Evolutionary conservation across 352 stramenopile genomes (phyloP).

Genomic region (Saprolegnia diclina): DNA sequence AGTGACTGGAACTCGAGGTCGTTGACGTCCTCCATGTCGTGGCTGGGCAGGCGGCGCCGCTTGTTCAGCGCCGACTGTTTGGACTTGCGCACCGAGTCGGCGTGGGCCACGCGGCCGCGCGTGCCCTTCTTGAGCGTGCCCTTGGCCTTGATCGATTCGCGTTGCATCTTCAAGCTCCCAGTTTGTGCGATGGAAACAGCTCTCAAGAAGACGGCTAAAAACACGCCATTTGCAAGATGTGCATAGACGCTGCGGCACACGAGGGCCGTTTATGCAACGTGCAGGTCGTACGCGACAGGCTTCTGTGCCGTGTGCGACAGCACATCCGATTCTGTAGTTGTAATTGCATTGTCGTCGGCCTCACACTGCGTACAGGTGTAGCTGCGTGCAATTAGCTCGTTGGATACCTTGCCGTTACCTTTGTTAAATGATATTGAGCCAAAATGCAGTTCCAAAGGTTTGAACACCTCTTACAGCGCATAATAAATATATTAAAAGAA

Average conservation of each 20-base stretch:
- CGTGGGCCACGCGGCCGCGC: slow-evolving; percentile 13
- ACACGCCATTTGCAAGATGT: neutral
- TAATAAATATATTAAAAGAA: neutral
- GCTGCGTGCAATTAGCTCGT: no score
- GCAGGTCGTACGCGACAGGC: no score
- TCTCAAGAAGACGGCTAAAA: neutral
- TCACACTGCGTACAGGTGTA: no score
- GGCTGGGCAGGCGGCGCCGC: slow-evolving; percentile 17
- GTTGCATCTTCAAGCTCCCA: slow-evolving; percentile 17
- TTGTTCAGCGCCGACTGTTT: slow-evolving; percentile 27
- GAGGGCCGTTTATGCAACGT: no score
- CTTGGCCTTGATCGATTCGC: slow-evolving; percentile 28
- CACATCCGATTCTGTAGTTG: no score
- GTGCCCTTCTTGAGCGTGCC: slow-evolving; percentile 25
- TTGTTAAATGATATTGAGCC: no score
- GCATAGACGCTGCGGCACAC: no score
- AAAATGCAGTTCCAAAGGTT: neutral
- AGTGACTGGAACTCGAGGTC: slow-evolving; percentile 26
- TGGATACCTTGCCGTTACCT: no score
- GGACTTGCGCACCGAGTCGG: slow-evolving; percentile 26
- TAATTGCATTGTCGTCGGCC: no score
- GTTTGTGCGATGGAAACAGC: neutral
- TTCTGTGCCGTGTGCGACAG: no score
- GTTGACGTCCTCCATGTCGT: slow-evolving; percentile 20
- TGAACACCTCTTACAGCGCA: neutral